Percentiles rank a stretch among this genome's conserved stretches.
These are phyloP conservation scores for Sanghuangporus baumii DNA, from an alignment of 1,284 basidiomycete species.

Conservation along the genomic window DNA sequence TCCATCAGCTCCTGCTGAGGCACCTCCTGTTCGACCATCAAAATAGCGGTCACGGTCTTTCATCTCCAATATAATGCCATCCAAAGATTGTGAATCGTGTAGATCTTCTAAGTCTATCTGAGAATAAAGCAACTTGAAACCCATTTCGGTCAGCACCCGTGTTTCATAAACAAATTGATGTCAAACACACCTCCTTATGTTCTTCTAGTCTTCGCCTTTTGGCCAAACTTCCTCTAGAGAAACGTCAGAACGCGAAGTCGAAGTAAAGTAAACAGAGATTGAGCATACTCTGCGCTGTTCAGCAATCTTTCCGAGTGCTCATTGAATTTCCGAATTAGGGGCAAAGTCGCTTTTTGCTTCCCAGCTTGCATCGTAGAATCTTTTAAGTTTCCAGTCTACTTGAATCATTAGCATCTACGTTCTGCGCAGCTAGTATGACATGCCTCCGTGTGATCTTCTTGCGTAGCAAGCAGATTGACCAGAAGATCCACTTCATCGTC, in stretches of 20 bases:
- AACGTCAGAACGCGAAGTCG: slow-evolving; percentile 1
- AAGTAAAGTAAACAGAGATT: slow-evolving; percentile 1
- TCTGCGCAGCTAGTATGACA: slow-evolving; percentile 14
- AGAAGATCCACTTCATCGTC: slow-evolving; percentile 72
- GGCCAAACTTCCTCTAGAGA: slow-evolving; percentile 46
- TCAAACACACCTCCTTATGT: slow-evolving; percentile 29
- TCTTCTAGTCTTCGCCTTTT: slow-evolving; percentile 55
- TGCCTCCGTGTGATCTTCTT: slow-evolving; percentile 89
- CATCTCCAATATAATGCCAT: slow-evolving; percentile 81
- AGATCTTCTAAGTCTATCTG: slow-evolving; percentile 89
- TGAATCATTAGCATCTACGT: not conserved
- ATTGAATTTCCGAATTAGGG: slow-evolving; percentile 95
- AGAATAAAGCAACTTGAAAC: slow-evolving; percentile 40
- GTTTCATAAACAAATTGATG: not conserved
- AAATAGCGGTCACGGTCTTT: slow-evolving; percentile 74
- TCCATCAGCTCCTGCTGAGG: slow-evolving; percentile 26
- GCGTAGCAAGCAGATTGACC: slow-evolving; percentile 83
- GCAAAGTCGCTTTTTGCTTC: slow-evolving; percentile 79
- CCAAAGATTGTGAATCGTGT: slow-evolving; percentile 54
- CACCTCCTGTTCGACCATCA: slow-evolving; percentile 47
- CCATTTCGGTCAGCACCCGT: not conserved
- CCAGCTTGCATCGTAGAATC: slow-evolving; percentile 98
- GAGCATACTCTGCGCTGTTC: slow-evolving; percentile 63
- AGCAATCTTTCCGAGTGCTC: slow-evolving; percentile 91
- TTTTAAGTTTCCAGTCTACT: slow-evolving; percentile 76